Conservation (phyloP, 2,329 filamentous ascomycete genomes). For the Colletotrichum viniferum region DNA sequence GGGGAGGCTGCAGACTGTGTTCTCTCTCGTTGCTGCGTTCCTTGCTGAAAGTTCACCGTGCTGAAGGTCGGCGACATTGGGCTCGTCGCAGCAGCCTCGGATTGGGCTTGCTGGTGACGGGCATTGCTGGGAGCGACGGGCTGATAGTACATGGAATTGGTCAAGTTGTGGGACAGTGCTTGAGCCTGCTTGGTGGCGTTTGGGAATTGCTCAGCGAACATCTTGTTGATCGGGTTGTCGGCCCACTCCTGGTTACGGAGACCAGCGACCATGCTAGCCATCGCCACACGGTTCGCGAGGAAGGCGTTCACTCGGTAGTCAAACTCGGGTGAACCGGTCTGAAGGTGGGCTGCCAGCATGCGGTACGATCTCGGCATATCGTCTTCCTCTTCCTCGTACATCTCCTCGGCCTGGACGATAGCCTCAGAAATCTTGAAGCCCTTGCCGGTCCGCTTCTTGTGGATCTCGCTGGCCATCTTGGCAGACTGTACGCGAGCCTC, state of each 20-base stretch:
- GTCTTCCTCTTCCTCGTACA: conserved; percentile 96
- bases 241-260: conserved; percentile 41
- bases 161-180: conserved; percentile 19
- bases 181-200: conserved; percentile 35
- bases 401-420: conserved; percentile 81
- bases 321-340: conserved; percentile 63
- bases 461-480: conserved; percentile 85
- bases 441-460: conserved; percentile 85
- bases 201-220: conserved; percentile 53
- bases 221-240: conserved; percentile 50
- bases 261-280: conserved; percentile 43
- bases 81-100: not conserved
- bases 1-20: conserved; percentile 10
- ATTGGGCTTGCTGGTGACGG: not conserved
- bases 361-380: conserved; percentile 72
- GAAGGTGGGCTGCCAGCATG: conserved; percentile 65
- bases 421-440: conserved; percentile 81
- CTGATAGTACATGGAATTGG: conserved; percentile 20
- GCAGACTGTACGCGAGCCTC: conserved; percentile 91
- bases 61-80: conserved; percentile 11
- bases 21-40: conserved; percentile 18
- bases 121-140: not conserved
- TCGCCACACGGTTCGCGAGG: conserved; percentile 44
- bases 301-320: conserved; percentile 63
- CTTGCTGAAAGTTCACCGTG: conserved; percentile 22